Evolutionary conservation across 352 stramenopile species (phyloP).

Genomic region (Thraustochytrium striatum): DNA sequence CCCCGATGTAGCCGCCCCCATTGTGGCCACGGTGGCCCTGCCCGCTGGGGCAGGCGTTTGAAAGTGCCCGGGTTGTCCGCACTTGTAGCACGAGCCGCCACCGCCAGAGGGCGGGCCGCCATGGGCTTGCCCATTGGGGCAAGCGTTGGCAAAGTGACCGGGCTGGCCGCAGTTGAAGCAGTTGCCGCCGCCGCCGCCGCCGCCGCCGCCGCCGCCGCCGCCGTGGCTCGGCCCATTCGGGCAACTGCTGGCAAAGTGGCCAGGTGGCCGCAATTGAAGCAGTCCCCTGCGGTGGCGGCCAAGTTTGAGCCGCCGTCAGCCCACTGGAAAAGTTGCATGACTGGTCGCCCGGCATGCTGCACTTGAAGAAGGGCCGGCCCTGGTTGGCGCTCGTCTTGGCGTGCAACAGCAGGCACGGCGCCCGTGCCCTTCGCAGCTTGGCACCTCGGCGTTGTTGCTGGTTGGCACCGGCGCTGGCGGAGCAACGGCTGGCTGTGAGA

Average conservation of each 20-base stretch:
- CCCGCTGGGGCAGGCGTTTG: neutral
- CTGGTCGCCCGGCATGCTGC: neutral
- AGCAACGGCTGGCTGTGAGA: too few relatives aligned
- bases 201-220: neutral
- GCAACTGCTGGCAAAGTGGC: constrained; percentile 38
- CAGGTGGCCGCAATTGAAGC: constrained; percentile 17
- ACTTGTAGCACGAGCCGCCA: constrained; percentile 7
- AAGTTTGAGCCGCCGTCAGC: constrained; percentile 6
- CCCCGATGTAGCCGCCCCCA: neutral
- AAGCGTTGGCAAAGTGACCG: constrained; percentile 21
- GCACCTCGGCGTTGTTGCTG: too few relatives aligned
- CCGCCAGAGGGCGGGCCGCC: too few relatives aligned
- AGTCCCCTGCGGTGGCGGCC: neutral
- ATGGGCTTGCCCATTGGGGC: too few relatives aligned
- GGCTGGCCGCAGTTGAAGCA: constrained; percentile 19
- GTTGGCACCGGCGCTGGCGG: too few relatives aligned
- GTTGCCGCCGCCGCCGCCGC: neutral
- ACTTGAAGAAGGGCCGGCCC: constrained; percentile 38
- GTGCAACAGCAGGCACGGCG: too few relatives aligned
- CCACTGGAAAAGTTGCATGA: constrained; percentile 38
- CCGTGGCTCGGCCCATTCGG: neutral
- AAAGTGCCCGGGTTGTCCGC: constrained; percentile 23
- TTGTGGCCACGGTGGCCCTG: neutral
- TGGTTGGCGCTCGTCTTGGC: too few relatives aligned
- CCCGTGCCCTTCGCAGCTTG: too few relatives aligned